phyloP scores from a whole-genome alignment of 306 rosid genomes.

The Medicago lupulina region DNA sequence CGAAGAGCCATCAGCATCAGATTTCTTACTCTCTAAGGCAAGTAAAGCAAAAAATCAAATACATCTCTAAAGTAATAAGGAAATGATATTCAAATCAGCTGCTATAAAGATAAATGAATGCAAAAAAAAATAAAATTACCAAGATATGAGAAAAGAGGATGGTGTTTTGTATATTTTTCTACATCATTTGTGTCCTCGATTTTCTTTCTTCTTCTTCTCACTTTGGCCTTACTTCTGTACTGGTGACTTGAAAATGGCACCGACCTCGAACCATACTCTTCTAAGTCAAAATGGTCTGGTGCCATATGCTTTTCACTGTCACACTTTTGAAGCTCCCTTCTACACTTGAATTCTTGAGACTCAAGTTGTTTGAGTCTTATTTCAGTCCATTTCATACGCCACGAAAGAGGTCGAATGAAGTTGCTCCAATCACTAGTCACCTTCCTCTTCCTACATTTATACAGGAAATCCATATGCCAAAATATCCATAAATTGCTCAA shows the following conservation, averaged over 20 bases:
- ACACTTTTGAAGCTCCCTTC: slow-evolving; percentile 60
- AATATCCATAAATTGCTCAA: not conserved
- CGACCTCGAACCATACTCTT: slow-evolving; percentile 69
- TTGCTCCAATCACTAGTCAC: slow-evolving; percentile 83
- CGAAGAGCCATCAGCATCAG: slow-evolving; percentile 54
- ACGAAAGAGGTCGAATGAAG: slow-evolving; percentile 75
- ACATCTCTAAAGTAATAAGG: no score
- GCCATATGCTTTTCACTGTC: slow-evolving; percentile 54
- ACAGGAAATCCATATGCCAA: slow-evolving; percentile 35
- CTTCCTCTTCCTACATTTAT: slow-evolving; percentile 69
- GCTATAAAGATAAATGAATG: slow-evolving; percentile 37
- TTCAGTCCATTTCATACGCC: slow-evolving; percentile 94
- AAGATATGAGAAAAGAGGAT: slow-evolving; percentile 71
- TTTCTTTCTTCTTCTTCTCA: slow-evolving; percentile 81
- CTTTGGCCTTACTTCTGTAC: slow-evolving; percentile 48
- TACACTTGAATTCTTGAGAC: slow-evolving; percentile 62
- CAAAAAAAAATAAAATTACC: slow-evolving; percentile 54
- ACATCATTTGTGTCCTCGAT: slow-evolving; percentile 71
- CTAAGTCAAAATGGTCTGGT: slow-evolving; percentile 47
- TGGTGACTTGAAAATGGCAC: slow-evolving; percentile 58
- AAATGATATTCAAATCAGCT: slow-evolving; percentile 38
- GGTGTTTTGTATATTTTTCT: slow-evolving; percentile 69
- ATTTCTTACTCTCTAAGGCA: slow-evolving; percentile 77
- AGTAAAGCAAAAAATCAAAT: no score
- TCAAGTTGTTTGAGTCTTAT: slow-evolving; percentile 72